Conservation (phyloP, 1,139 yeast genomes). For the Debaryomyces fabryi region DNA sequence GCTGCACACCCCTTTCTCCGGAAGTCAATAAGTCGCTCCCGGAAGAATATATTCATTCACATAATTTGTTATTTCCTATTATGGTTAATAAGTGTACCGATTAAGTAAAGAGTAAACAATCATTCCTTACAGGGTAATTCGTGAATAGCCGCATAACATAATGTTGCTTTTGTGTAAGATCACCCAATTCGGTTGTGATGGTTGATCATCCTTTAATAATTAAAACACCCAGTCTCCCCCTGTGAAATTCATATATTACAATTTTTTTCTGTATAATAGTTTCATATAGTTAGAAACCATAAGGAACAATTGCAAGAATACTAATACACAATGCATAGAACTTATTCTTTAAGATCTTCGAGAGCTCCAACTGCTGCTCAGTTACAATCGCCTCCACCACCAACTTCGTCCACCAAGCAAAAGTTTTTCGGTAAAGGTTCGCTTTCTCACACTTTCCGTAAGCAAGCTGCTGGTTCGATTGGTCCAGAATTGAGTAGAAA, state of each 20-base stretch:
- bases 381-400: slow-evolving; percentile 79
- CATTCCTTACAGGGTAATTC: not conserved
- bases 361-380: slow-evolving; percentile 86
- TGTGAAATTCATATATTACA: slow-evolving; percentile 2
- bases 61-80: slow-evolving; percentile 3
- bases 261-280: slow-evolving; percentile 4
- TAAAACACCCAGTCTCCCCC: slow-evolving; percentile 6
- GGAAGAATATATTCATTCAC: slow-evolving; percentile 8
- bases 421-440: slow-evolving; percentile 76
- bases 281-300: not conserved
- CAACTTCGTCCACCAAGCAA: slow-evolving; percentile 68
- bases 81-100: not conserved
- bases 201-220: slow-evolving; percentile 6
- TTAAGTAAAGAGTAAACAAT: slow-evolving; percentile 2
- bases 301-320: not conserved
- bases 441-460: slow-evolving; percentile 66
- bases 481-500: slow-evolving; percentile 82
- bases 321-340: slow-evolving; percentile 65
- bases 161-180: slow-evolving; percentile 6
- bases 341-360: slow-evolving; percentile 75
- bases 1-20: not conserved
- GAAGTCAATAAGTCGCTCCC: not conserved
- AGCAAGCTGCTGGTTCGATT: slow-evolving; percentile 69
- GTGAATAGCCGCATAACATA: slow-evolving; percentile 5
- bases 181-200: slow-evolving; percentile 3